phyloP scores from a whole-genome alignment of 371 early-diverging fungal species.

The Mucor circinelloides region DNA sequence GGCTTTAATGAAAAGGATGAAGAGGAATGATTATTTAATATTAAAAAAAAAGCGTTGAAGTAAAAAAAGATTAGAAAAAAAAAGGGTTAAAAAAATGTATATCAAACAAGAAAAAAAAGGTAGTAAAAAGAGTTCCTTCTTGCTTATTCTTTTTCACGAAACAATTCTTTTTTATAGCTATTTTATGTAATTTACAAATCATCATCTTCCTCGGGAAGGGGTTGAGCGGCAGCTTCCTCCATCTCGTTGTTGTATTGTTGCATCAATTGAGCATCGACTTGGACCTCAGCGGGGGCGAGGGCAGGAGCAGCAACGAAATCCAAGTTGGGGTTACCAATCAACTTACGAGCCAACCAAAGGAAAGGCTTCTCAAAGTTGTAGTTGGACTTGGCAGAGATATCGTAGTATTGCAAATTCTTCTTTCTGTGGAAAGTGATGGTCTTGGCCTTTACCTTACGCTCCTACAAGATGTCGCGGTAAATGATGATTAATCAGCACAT shows the following conservation, averaged over 20 bases:
- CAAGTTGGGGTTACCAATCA: constrained; percentile 92
- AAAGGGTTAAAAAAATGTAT: not conserved
- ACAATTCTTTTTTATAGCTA: not conserved
- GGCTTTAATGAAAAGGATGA: not conserved
- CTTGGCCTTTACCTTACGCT: constrained; percentile 99
- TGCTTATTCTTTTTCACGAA: not conserved
- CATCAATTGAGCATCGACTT: constrained; percentile 81
- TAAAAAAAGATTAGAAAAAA: not conserved
- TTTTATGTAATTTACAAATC: constrained; percentile 51
- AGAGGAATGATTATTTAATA: not conserved
- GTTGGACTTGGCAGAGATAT: constrained; percentile 99
- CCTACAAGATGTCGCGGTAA: constrained; percentile 45
- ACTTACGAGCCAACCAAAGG: constrained; percentile 98
- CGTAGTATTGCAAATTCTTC: constrained; percentile 99
- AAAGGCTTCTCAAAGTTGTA: constrained; percentile 99
- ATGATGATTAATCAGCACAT: not conserved
- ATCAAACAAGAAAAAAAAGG: not conserved
- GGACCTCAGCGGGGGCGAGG: constrained; percentile 95
- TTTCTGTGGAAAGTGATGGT: constrained; percentile 99
- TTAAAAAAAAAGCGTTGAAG: not conserved
- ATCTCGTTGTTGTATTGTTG: constrained; percentile 81
- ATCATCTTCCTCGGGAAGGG: constrained; percentile 92
- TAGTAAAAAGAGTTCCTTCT: not conserved
- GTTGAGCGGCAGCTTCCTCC: constrained; percentile 72
- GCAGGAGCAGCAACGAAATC: constrained; percentile 99